Conservation (phyloP, 2,329 filamentous ascomycete species). For the Aureobasidium sp. region DNA sequence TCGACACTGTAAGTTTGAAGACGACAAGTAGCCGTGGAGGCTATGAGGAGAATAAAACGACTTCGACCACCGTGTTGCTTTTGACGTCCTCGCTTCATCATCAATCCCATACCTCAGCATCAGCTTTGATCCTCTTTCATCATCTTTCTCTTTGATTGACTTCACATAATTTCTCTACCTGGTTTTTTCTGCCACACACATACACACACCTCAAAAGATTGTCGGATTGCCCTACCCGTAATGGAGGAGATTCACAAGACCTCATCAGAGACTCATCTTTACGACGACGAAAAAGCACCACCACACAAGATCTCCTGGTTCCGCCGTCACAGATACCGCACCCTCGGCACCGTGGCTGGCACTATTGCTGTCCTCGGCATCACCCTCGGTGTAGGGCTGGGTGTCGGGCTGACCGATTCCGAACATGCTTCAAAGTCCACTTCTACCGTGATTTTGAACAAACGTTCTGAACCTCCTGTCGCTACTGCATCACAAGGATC, state of each 20-base stretch:
- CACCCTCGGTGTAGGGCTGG: conserved; percentile 15
- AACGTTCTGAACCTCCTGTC: not conserved
- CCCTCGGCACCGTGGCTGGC: not conserved
- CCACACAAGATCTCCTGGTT: not conserved
- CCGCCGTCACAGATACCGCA: not conserved
- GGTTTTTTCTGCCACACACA: too few relatives aligned
- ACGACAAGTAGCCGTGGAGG: not conserved
- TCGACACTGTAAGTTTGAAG: not conserved
- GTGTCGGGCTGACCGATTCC: conserved; percentile 6
- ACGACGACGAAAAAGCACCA: not conserved
- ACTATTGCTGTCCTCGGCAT: conserved; percentile 13
- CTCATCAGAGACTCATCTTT: not conserved
- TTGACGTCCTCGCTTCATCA: not conserved
- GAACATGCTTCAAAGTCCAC: not conserved
- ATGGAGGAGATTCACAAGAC: not conserved
- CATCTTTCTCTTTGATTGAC: not conserved
- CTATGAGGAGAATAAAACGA: not conserved
- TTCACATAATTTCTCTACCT: too few relatives aligned
- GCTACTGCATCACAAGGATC: conserved; percentile 4
- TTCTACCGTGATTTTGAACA: not conserved
- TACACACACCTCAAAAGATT: too few relatives aligned
- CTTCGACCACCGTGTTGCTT: not conserved
- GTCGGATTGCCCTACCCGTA: too few relatives aligned
- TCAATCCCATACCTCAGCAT: not conserved
- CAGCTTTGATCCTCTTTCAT: not conserved